phyloP scores from a whole-genome alignment of 2,329 filamentous ascomycete genomes.

The Spiromastix sp. region DNA sequence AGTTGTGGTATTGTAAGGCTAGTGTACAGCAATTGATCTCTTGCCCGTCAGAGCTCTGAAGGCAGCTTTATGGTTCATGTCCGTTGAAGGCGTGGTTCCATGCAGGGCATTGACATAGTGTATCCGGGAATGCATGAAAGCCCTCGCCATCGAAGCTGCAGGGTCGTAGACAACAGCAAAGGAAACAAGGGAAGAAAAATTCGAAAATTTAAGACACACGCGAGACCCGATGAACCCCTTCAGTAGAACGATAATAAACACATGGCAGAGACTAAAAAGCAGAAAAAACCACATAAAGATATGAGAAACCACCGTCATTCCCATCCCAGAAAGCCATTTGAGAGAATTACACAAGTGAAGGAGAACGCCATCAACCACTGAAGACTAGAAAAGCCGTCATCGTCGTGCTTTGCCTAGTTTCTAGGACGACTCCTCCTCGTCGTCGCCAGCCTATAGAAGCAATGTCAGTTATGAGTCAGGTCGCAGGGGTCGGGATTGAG shows the following conservation, averaged over 20 bases:
- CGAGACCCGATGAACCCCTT: constrained; percentile 2
- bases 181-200: no score
- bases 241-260: neutral
- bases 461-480: constrained; percentile 6
- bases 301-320: constrained; percentile 6
- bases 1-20: constrained; percentile 1
- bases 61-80: no score
- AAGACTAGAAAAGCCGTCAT: constrained; percentile 3
- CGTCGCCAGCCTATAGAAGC: constrained; percentile 10
- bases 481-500: neutral
- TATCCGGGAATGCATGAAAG: no score
- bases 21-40: constrained; percentile 1
- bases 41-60: neutral
- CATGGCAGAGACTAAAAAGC: neutral
- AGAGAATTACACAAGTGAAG: constrained; percentile 2
- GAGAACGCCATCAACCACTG: constrained; percentile 4
- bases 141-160: no score
- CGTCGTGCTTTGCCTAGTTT: neutral
- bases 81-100: no score
- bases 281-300: constrained; percentile 9
- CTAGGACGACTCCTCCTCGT: constrained; percentile 13
- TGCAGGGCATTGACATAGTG: no score
- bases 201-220: neutral
- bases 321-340: constrained; percentile 9
- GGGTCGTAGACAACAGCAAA: no score